Base-by-base conservation (phyloP, 2,329 filamentous ascomycete genomes). In the Tolypocladium paradoxum region DNA sequence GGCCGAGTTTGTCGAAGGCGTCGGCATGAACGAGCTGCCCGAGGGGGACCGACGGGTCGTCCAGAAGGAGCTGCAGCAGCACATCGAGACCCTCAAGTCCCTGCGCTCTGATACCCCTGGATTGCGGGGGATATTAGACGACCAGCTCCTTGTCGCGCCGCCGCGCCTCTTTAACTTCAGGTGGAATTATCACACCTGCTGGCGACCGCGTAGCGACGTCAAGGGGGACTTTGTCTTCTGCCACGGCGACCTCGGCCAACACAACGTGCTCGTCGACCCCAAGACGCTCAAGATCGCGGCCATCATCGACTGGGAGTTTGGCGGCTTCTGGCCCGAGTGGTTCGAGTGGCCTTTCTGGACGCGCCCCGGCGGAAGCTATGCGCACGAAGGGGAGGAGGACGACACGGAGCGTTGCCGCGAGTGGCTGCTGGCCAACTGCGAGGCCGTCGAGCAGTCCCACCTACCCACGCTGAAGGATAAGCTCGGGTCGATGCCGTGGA, bases 281-380 rank as follows among this genome's bases (percentile, higher is more conserved):
- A 36, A 59, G 0, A 64, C 62, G 12, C 46, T 48, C 46, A 33
- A 35, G 46, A 48, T 48, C 29, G 35, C 35, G 31, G 46, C 46
- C 14, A 48, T 48, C 29, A 35, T 48, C 22, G 46, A 48, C 29
- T 48, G 46, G 46, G 46, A 48, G 22, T 48, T 35, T 35, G 62
- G 61, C 3, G 67, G 66, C 2, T 69, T 67, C 57, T 69, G 56
- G 54, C 57, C 56, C 22, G 38, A 53, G 7, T 57, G 57, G 58
- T 61, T 61, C 37, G 55, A 60, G 47, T 33, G n/a, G 34, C 49
- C 49, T n/a, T 60, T 53, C 27, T 61, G 56, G 55, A 52, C 51
- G 54, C 53, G 56, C 18, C 31, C 20, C 7, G 58, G 58, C 7
- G 53, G 50, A 2, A 54, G 55, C 36, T 43, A 16, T 16, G 20